Conservation (phyloP, 352 stramenopile genomes). For the Pythium dissotocum region DNA sequence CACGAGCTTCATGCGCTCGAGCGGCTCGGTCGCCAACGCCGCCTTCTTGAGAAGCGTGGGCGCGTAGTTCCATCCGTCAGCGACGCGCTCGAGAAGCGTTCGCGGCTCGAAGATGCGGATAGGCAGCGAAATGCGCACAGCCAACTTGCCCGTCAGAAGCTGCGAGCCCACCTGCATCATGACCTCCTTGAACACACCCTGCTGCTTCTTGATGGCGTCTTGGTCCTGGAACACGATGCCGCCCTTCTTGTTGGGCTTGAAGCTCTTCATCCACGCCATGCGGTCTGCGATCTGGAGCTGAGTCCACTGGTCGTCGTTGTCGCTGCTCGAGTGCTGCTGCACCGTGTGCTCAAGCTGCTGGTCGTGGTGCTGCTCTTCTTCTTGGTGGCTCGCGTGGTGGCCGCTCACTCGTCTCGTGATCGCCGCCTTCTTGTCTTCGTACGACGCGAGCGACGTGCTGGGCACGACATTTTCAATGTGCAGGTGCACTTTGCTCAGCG, state of each 20-base stretch:
- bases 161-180: conserved; percentile 77
- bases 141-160: conserved; percentile 65
- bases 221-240: conserved; percentile 66
- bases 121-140: conserved; percentile 68
- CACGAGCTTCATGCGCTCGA: conserved; percentile 71
- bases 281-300: conserved; percentile 53
- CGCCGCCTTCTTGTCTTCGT: conserved; percentile 32
- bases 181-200: conserved; percentile 79
- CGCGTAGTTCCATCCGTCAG: conserved; percentile 74
- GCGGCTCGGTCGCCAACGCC: conserved; percentile 46
- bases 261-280: conserved; percentile 57
- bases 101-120: conserved; percentile 79
- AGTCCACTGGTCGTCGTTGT: conserved; percentile 39
- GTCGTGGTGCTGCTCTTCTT: conserved; percentile 4
- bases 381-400: conserved; percentile 8
- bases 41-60: conserved; percentile 77
- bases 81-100: conserved; percentile 72
- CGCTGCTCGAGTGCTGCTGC: conserved; percentile 9
- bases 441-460: conserved; percentile 35
- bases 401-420: conserved; percentile 5
- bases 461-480: conserved; percentile 60
- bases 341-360: conserved; percentile 7
- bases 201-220: conserved; percentile 74
- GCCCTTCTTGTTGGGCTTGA: conserved; percentile 73
- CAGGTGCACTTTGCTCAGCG: conserved; percentile 49